Base-by-base conservation (phyloP, 805 yeast genomes). In the Teunomyces tritomae region DNA sequence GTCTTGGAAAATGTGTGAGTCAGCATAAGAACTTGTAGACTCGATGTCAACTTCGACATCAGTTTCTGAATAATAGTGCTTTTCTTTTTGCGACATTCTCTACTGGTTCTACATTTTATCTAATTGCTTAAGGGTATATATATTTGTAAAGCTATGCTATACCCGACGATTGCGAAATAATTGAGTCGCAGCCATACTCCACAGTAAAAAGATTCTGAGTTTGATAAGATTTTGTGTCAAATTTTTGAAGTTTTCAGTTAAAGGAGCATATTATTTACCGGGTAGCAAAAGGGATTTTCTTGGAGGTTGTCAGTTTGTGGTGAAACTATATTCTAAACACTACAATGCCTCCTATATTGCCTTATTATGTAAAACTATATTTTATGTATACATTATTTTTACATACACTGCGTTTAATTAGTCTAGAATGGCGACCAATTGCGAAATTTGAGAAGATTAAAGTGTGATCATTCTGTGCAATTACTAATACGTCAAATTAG, bases 1-100 rank as follows among this genome's bases (percentile, higher is more conserved):
- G 48, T 70, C 73, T 36, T 58, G 53, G 54, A 79, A 77, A 0
- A 61, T 51, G 42, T 57, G 56, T 16, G 17, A n/a, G 8, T 41
- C 46, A 10, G 42, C n/a, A 9, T 29, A 43, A n/a, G 42, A 41
- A 28, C 26, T n/a, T n/a, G 36, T 13, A 10, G 49, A 46, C 36
- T 40, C 49, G 10, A 41, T n/a, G 24, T 46, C 49, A 1, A 46
- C 27, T 17, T 16, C 27, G 17, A 11, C 32, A 35, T 44, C 32
- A 6, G 37, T n/a, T 16, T 34, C 41, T 11, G 27, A n/a, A 11
- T 24, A 27, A 20, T 16, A 11, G 8, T 9, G 37, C 43, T 44
- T 44, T 26, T 44, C 35, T n/a, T 37, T 37, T 8, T 24, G 14
- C 3, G 40, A 11, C 40, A 37, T 37, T 4, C 14, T 32, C 34